Conservation (phyloP, 345 rosid species). For the Brassica incana region DNA sequence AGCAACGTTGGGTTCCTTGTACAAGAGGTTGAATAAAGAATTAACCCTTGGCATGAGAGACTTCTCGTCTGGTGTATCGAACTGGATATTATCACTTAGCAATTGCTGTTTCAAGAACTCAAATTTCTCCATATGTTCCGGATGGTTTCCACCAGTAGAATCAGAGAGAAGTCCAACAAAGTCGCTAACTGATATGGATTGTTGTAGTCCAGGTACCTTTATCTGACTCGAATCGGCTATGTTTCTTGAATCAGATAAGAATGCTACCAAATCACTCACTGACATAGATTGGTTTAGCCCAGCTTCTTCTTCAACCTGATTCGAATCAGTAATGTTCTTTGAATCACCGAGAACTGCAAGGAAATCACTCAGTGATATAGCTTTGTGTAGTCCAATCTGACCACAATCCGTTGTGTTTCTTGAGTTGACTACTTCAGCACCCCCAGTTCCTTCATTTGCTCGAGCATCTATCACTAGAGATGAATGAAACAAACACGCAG, state of each 20-base stretch:
- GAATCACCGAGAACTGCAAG: neutral
- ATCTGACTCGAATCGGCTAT: conserved; percentile 68
- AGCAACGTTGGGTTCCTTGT: conserved; percentile 59
- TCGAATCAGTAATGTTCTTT: conserved; percentile 55
- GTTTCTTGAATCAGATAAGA: conserved; percentile 53
- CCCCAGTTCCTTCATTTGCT: conserved; percentile 58
- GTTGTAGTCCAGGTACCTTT: conserved; percentile 79
- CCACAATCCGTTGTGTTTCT: conserved; percentile 49
- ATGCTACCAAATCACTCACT: conserved; percentile 67
- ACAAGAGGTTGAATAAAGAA: conserved; percentile 92
- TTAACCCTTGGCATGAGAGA: conserved; percentile 96
- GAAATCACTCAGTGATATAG: neutral
- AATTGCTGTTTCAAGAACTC: conserved; percentile 82
- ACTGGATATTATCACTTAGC: conserved; percentile 73
- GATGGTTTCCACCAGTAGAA: conserved; percentile 57
- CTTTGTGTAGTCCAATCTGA: conserved; percentile 48
- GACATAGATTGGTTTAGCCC: conserved; percentile 88
- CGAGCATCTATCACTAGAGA: conserved; percentile 57
- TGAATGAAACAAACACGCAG: conserved; percentile 8
- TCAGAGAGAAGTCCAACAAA: conserved; percentile 80
- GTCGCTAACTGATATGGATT: conserved; percentile 88
- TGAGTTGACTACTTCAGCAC: conserved; percentile 60
- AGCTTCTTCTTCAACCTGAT: conserved; percentile 67
- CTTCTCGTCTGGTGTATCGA: conserved; percentile 80
- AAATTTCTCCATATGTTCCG: conserved; percentile 55